These are phyloP conservation scores for Vaccinium darrowii DNA, from an alignment of 148 eudicot genomes.

Conservation along the genomic window DNA sequence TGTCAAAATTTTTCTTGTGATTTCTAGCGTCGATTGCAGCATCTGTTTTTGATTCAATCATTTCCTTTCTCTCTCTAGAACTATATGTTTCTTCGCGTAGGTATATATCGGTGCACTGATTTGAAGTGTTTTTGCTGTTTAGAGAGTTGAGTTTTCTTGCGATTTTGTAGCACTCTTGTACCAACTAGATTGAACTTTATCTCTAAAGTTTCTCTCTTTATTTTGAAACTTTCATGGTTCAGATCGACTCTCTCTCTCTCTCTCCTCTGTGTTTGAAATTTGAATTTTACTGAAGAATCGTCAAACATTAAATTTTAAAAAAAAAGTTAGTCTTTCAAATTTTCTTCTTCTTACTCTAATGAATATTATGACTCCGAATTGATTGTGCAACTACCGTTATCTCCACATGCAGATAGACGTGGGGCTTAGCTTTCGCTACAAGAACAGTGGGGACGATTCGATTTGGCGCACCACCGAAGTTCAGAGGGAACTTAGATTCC, in stretches of 20 bases:
- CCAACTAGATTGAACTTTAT: neutral
- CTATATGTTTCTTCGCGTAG: no score
- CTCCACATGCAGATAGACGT: slow-evolving; percentile 17
- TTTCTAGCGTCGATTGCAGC: no score
- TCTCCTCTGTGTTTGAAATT: neutral
- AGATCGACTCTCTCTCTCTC: neutral
- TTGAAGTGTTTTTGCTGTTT: neutral
- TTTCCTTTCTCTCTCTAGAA: neutral
- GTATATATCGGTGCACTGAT: neutral
- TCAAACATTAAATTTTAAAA: neutral
- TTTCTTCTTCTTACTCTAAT: neutral
- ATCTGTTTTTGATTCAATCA: no score
- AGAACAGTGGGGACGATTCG: neutral
- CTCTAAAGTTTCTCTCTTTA: neutral
- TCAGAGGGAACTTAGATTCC: neutral
- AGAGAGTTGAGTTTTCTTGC: neutral
- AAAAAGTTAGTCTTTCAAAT: neutral
- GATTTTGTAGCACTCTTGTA: neutral
- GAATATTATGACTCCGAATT: slow-evolving; percentile 7
- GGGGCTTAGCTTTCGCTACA: neutral
- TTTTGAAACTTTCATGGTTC: neutral
- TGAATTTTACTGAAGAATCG: neutral
- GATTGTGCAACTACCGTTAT: slow-evolving; percentile 15
- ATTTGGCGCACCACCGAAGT: neutral
- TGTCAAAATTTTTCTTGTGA: no score